Conservation (phyloP, 2,329 filamentous ascomycete species). For the Alternaria conjuncta region DNA sequence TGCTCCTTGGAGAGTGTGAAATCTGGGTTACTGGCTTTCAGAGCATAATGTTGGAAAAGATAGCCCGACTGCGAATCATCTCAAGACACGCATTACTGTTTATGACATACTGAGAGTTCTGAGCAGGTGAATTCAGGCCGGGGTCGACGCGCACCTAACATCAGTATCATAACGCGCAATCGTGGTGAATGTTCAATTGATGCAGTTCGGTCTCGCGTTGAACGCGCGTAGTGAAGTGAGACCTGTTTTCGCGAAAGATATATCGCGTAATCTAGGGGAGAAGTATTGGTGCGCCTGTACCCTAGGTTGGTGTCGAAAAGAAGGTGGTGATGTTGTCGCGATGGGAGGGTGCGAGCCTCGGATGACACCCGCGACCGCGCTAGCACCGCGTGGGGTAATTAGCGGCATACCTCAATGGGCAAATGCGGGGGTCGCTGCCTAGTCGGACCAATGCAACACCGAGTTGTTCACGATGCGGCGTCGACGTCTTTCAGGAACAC, state of each 20-base stretch:
- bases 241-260: rapidly evolving
- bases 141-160: neutral
- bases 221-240: neutral
- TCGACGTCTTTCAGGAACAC: neutral
- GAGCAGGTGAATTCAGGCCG: neutral
- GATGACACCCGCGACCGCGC: neutral
- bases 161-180: neutral
- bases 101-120: neutral
- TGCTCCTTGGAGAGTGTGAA: neutral
- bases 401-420: neutral
- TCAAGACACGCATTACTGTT: neutral
- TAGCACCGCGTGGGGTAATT: constrained; percentile 1
- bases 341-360: neutral
- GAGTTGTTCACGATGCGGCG: neutral
- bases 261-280: neutral
- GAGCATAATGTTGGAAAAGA: neutral
- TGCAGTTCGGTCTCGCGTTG: neutral
- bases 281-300: neutral
- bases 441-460: constrained; percentile 1
- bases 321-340: neutral
- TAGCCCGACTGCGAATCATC: neutral
- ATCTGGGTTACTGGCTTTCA: neutral
- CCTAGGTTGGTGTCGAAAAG: neutral
- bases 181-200: neutral
- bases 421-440: neutral